Percentiles rank a stretch among this genome's conserved stretches.
These are phyloP conservation scores for Eucalyptus brandiana DNA, from an alignment of 345 rosid genomes.

Conservation along the genomic window DNA sequence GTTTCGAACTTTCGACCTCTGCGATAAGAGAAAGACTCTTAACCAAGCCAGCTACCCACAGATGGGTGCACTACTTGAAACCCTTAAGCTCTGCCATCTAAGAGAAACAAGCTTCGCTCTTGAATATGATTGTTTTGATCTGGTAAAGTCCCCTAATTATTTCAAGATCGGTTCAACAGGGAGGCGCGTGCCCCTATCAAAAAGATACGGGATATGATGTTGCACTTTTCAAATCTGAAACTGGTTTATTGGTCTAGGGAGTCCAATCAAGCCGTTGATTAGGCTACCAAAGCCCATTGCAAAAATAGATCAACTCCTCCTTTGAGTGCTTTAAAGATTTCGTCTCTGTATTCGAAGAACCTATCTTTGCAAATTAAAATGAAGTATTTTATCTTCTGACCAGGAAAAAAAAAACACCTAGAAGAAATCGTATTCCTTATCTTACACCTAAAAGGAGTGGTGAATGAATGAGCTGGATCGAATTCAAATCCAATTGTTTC, in stretches of 20 bases:
- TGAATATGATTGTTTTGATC: too few relatives aligned
- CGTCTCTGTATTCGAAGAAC: neutral
- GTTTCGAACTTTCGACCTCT: too few relatives aligned
- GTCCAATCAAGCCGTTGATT: neutral
- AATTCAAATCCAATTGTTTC: neutral
- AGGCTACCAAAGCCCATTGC: neutral
- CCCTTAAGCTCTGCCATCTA: neutral
- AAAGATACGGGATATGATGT: neutral
- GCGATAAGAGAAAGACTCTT: accelerated
- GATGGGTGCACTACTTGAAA: neutral
- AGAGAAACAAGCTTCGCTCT: neutral
- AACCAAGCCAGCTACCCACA: too few relatives aligned
- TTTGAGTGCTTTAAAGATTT: neutral
- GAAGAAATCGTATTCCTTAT: neutral
- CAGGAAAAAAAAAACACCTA: neutral
- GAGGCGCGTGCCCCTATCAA: neutral
- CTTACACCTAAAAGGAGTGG: neutral
- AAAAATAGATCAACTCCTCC: neutral
- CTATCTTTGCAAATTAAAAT: neutral
- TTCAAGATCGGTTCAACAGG: neutral
- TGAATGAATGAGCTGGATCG: neutral
- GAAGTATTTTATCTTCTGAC: neutral
- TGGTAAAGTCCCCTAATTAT: too few relatives aligned
- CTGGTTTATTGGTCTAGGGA: neutral
- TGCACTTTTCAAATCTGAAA: neutral